Evolutionary conservation across 371 early-diverging fungal genomes (phyloP).

Genomic region (Actinomucor elegans): DNA sequence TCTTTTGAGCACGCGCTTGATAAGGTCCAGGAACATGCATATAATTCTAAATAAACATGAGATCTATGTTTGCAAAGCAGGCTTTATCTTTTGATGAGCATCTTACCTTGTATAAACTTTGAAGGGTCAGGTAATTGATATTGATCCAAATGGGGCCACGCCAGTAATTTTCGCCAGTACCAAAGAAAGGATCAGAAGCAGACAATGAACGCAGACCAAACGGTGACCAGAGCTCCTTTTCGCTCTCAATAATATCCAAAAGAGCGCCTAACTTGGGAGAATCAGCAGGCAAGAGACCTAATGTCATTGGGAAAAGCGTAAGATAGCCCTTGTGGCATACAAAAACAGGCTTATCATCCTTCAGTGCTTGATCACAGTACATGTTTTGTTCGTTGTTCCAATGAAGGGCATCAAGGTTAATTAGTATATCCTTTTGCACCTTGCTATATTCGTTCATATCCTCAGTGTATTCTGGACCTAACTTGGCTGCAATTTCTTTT

Average conservation of each 20-base stretch:
- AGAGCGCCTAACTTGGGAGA: slow-evolving; percentile 70
- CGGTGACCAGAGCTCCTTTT: slow-evolving; percentile 80
- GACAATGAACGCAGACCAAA: slow-evolving; percentile 84
- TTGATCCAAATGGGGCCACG: slow-evolving; percentile 96
- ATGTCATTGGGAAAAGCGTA: slow-evolving; percentile 77
- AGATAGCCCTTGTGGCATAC: slow-evolving; percentile 90
- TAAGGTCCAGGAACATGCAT: slow-evolving; percentile 66
- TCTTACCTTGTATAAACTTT: slow-evolving; percentile 67
- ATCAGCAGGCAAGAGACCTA: slow-evolving; percentile 74
- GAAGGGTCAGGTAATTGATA: slow-evolving; percentile 84
- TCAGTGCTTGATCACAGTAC: slow-evolving; percentile 78
- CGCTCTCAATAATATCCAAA: slow-evolving; percentile 73
- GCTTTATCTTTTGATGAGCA: neutral
- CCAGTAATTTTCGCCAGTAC: slow-evolving; percentile 93
- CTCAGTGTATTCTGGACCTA: slow-evolving; percentile 52
- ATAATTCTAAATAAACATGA: slow-evolving; percentile 57
- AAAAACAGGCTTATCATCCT: slow-evolving; percentile 51
- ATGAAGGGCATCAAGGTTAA: slow-evolving; percentile 60
- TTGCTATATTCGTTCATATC: slow-evolving; percentile 56
- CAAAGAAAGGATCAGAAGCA: slow-evolving; percentile 69
- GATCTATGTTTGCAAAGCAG: neutral
- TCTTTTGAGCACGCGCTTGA: slow-evolving; percentile 62
- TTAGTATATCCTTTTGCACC: slow-evolving; percentile 47
- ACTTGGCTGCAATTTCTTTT: slow-evolving; percentile 59
- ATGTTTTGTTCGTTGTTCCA: slow-evolving; percentile 76